Percentiles rank a stretch among this genome's conserved stretches.
phyloP scores from a whole-genome alignment of 23 red algal species.

The Gracilariopsis chorda region DNA sequence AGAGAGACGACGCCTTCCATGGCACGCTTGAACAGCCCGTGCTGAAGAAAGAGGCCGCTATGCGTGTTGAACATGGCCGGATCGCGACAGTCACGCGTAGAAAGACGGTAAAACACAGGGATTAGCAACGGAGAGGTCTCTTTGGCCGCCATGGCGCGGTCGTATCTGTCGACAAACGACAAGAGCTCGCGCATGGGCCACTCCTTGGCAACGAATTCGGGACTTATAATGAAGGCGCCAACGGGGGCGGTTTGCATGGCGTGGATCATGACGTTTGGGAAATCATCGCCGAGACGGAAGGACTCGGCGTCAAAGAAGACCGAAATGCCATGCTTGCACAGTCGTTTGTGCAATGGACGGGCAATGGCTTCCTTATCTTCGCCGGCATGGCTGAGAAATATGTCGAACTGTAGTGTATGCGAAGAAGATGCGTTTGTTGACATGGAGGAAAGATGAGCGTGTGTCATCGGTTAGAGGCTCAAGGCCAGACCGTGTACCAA shows the following conservation, averaged over 20 bases:
- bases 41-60: background rate
- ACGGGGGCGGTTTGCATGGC: background rate
- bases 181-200: constrained; percentile 2
- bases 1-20: background rate
- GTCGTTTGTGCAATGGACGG: background rate
- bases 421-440: background rate
- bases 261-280: background rate
- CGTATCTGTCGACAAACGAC: background rate
- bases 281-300: background rate
- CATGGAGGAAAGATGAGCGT: too few species aligned
- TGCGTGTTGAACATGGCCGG: background rate
- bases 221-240: background rate
- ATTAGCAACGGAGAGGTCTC: background rate
- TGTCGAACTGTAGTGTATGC: background rate
- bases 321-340: background rate
- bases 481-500: too few species aligned
- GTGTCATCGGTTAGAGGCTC: too few species aligned
- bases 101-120: background rate
- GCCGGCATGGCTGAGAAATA: constrained; percentile 18
- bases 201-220: background rate
- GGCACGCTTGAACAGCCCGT: background rate
- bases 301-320: background rate
- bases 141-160: background rate
- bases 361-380: constrained; percentile 16
- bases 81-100: background rate